Evolutionary conservation across 179 eudicot genomes (phyloP).

Genomic region (Heliamphora ciliata): DNA sequence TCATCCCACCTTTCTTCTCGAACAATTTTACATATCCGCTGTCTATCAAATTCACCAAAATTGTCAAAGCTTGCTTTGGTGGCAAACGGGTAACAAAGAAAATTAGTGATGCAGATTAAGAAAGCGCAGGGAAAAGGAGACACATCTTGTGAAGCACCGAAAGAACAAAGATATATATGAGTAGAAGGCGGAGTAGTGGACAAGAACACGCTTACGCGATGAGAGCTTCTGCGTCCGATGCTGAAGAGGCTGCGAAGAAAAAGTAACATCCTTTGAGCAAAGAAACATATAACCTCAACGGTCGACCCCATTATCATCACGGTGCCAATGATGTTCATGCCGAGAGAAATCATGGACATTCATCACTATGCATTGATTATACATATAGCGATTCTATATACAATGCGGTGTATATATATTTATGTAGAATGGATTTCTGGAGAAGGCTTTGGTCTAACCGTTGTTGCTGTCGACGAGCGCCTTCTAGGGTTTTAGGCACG

Average conservation of each 20-base stretch:
- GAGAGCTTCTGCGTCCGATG: conserved; percentile 33
- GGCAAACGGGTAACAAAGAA: conserved; percentile 33
- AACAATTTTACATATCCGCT: conserved; percentile 36
- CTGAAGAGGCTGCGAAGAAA: conserved; percentile 40
- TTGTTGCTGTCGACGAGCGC: too few species aligned
- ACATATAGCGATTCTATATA: neutral
- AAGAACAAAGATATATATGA: conserved; percentile 17
- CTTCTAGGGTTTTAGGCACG: too few species aligned
- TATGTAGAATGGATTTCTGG: too few species aligned
- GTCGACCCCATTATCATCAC: conserved; percentile 31
- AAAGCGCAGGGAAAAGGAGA: conserved; percentile 34
- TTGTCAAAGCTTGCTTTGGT: conserved; percentile 28
- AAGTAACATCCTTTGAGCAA: conserved; percentile 42
- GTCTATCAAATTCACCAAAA: conserved; percentile 33
- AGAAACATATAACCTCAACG: conserved; percentile 26
- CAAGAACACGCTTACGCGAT: conserved; percentile 29
- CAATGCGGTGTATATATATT: too few species aligned
- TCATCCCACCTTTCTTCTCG: conserved; percentile 59
- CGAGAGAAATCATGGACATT: conserved; percentile 10
- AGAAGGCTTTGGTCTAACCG: too few species aligned
- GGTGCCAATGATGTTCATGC: neutral
- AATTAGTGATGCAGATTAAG: conserved; percentile 34
- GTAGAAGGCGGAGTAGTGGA: conserved; percentile 19
- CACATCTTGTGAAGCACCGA: conserved; percentile 19
- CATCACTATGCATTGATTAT: conserved; percentile 10